These are phyloP conservation scores for Pouteria campechiana DNA, from an alignment of 179 eudicot species.

Conservation along the genomic window DNA sequence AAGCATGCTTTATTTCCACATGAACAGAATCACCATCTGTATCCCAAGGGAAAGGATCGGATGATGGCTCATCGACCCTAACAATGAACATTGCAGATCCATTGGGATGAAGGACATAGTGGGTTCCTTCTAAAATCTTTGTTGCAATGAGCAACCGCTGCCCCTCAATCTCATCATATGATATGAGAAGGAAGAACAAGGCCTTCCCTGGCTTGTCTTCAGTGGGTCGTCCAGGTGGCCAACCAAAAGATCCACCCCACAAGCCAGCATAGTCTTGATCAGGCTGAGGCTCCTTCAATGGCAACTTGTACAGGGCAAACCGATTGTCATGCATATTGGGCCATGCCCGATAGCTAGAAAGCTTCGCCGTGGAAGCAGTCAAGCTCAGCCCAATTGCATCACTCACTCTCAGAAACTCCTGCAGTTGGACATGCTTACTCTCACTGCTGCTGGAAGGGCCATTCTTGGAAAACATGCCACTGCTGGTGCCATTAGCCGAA, in stretches of 20 bases:
- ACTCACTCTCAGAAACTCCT: conserved; percentile 52
- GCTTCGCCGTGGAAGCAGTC: conserved; percentile 49
- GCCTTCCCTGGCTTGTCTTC: conserved; percentile 82
- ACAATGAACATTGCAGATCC: conserved; percentile 89
- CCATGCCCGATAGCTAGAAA: conserved; percentile 73
- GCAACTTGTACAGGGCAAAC: conserved; percentile 74
- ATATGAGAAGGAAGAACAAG: conserved; percentile 52
- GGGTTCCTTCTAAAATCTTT: conserved; percentile 69
- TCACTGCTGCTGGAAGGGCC: conserved; percentile 37
- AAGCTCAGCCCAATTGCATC: conserved; percentile 60
- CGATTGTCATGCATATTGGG: conserved; percentile 79
- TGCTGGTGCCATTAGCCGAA: conserved; percentile 27
- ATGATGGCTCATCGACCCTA: conserved; percentile 41
- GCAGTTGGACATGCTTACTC: conserved; percentile 57
- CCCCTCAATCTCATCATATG: conserved; percentile 54
- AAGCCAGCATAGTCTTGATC: conserved; percentile 53
- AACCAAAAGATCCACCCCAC: conserved; percentile 77
- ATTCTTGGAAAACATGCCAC: conserved; percentile 21
- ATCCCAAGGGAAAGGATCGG: conserved; percentile 57
- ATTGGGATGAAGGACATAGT: conserved; percentile 81
- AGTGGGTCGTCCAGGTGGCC: conserved; percentile 69
- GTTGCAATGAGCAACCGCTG: conserved; percentile 50
- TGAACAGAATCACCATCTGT: conserved; percentile 33
- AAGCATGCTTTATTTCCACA: conserved; percentile 37
- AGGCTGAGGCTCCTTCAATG: conserved; percentile 21